phyloP scores from a whole-genome alignment of 129 eudicot genomes.

The Flaveria ramosissima region DNA sequence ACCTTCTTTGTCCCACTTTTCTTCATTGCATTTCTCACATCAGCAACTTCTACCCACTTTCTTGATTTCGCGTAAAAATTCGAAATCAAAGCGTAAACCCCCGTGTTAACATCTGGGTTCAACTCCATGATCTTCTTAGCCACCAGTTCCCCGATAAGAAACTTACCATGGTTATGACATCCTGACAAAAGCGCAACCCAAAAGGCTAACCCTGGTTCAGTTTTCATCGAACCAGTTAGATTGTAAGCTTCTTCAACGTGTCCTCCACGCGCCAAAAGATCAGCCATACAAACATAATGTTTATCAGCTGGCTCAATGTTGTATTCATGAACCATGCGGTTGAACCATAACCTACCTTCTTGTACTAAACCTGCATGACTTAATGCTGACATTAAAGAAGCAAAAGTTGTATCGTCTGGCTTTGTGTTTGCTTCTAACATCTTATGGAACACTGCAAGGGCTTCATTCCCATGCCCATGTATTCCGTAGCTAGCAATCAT shows the following conservation, averaged over 20 bases:
- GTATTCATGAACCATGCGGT: conserved; percentile 54
- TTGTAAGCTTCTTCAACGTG: conserved; percentile 65
- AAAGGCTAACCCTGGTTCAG: conserved; percentile 60
- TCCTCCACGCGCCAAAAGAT: conserved; percentile 89
- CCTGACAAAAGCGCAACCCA: conserved; percentile 86
- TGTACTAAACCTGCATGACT: conserved; percentile 80
- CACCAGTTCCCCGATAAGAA: conserved; percentile 58
- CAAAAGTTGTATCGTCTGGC: conserved; percentile 78
- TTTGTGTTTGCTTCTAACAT: conserved; percentile 50
- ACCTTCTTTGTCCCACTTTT: conserved; percentile 55
- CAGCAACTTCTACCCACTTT: conserved; percentile 76
- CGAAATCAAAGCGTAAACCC: conserved; percentile 59
- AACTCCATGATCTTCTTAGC: conserved; percentile 57
- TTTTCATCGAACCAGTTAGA: conserved; percentile 44
- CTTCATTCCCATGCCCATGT: conserved; percentile 75
- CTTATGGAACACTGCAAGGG: conserved; percentile 54
- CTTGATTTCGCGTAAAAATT: conserved; percentile 69
- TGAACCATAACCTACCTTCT: conserved; percentile 71
- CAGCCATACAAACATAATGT: conserved; percentile 77
- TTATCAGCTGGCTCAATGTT: conserved; percentile 63
- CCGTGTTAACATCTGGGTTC: conserved; percentile 51
- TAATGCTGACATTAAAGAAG: conserved; percentile 73
- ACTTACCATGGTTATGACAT: conserved; percentile 62
- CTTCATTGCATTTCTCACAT: conserved; percentile 57
- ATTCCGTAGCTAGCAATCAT: conserved; percentile 76